These are phyloP conservation scores for Serpula lacrymans DNA, from an alignment of 768 basidiomycete genomes.

Conservation along the genomic window DNA sequence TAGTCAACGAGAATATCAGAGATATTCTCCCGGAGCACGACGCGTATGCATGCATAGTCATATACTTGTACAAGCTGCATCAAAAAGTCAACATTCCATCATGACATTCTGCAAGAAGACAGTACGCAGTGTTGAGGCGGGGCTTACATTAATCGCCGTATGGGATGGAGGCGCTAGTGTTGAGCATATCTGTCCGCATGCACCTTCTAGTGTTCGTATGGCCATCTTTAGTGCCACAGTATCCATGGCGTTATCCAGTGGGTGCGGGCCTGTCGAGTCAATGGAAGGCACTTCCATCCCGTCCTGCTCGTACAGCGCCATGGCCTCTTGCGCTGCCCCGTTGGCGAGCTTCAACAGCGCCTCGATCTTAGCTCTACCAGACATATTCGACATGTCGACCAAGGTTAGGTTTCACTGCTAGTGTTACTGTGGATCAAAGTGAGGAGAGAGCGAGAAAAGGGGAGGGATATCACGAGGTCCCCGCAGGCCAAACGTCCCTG, in stretches of 20 bases:
- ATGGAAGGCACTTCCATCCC: constrained; percentile 30
- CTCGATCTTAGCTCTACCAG: constrained; percentile 19
- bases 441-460: too few species aligned
- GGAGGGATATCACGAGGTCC: too few species aligned
- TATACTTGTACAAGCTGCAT: constrained; percentile 22
- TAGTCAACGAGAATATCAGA: constrained; percentile 23
- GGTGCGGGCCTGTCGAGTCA: constrained; percentile 29
- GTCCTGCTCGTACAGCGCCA: constrained; percentile 28
- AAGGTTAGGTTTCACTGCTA: too few species aligned
- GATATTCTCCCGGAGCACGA: constrained; percentile 24
- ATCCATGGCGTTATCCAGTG: constrained; percentile 29
- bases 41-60: constrained; percentile 25
- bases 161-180: constrained; percentile 33
- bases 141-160: constrained; percentile 28
- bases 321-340: constrained; percentile 27
- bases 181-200: constrained; percentile 32
- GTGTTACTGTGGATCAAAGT: too few species aligned
- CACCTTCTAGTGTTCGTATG: constrained; percentile 30
- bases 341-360: constrained; percentile 28
- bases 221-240: constrained; percentile 19
- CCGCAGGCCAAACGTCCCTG: too few species aligned
- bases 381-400: too few species aligned
- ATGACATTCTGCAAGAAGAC: background rate
- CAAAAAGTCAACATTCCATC: background rate
- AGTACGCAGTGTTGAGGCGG: too few species aligned